Conservation (phyloP, 2,329 filamentous ascomycete genomes). For the Boeremia exigua region DNA sequence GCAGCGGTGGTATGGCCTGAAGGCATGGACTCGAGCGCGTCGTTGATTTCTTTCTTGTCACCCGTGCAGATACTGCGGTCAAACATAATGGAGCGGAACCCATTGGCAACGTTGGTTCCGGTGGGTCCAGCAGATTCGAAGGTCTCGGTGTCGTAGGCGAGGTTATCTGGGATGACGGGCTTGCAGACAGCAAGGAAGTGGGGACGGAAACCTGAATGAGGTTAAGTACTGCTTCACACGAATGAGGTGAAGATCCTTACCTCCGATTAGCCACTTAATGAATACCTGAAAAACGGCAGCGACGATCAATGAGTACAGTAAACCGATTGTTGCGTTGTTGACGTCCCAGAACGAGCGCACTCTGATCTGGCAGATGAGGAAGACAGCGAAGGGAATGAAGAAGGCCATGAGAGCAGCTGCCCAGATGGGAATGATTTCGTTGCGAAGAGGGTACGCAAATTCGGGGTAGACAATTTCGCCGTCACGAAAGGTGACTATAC, state of each 20-base stretch:
- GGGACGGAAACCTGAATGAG: slow-evolving; percentile 51
- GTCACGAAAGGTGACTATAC: slow-evolving; percentile 64
- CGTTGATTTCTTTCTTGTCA: slow-evolving; percentile 68
- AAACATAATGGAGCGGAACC: slow-evolving; percentile 69
- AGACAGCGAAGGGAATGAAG: slow-evolving; percentile 69
- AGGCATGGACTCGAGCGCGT: slow-evolving; percentile 73
- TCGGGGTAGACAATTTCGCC: slow-evolving; percentile 72
- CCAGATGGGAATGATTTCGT: slow-evolving; percentile 73
- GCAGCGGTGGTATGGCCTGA: slow-evolving; percentile 76
- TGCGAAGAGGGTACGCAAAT: slow-evolving; percentile 73
- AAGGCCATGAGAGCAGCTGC: slow-evolving; percentile 69
- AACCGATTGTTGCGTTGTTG: slow-evolving; percentile 73
- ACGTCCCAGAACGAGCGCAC: slow-evolving; percentile 60
- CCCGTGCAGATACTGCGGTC: slow-evolving; percentile 74
- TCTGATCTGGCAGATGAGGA: slow-evolving; percentile 71
- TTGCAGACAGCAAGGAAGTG: slow-evolving; percentile 75
- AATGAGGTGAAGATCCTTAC: slow-evolving; percentile 48
- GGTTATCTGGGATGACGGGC: slow-evolving; percentile 59
- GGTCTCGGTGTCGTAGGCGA: slow-evolving; percentile 28
- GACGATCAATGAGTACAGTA: slow-evolving; percentile 72
- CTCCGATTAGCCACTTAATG: slow-evolving; percentile 76
- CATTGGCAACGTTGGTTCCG: slow-evolving; percentile 53
- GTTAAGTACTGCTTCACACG: neutral
- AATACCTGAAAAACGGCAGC: slow-evolving; percentile 80
- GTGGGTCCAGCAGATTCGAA: slow-evolving; percentile 57